Percentiles rank a stretch among this genome's conserved stretches.
phyloP scores from a whole-genome alignment of 2,329 filamentous ascomycete species.

The Aschersonia sp. region DNA sequence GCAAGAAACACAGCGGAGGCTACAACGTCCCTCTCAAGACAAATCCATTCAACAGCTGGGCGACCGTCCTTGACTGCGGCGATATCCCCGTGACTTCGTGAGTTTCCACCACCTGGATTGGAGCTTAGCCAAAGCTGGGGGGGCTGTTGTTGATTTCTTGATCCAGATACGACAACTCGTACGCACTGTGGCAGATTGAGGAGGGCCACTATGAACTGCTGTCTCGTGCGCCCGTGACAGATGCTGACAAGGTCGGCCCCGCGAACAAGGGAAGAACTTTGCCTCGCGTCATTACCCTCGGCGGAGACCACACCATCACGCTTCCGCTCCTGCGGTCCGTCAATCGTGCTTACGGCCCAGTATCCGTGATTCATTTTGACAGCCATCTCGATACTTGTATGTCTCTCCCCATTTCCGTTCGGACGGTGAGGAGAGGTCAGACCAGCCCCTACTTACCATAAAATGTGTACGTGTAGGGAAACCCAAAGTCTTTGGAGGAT shows the following conservation, averaged over 20 bases:
- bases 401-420: slow-evolving; percentile 1
- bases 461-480: slow-evolving; percentile 37
- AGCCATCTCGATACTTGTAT: slow-evolving; percentile 53
- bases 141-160: neutral
- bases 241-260: slow-evolving; percentile 50
- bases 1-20: slow-evolving; percentile 44
- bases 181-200: slow-evolving; percentile 72
- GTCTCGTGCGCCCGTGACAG: slow-evolving; percentile 53
- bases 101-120: slow-evolving; percentile 13
- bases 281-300: slow-evolving; percentile 66
- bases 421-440: too few relatives aligned
- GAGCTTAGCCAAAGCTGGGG: too few relatives aligned
- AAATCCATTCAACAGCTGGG: slow-evolving; percentile 61
- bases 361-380: slow-evolving; percentile 49
- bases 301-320: slow-evolving; percentile 48
- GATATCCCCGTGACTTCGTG: slow-evolving; percentile 77
- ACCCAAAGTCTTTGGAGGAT: slow-evolving; percentile 76
- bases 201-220: slow-evolving; percentile 68
- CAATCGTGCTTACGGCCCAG: slow-evolving; percentile 44
- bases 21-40: slow-evolving; percentile 74
- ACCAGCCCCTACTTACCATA: neutral
- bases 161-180: slow-evolving; percentile 65
- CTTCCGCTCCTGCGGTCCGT: slow-evolving; percentile 43
- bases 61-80: slow-evolving; percentile 67
- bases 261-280: slow-evolving; percentile 62